Evolutionary conservation across 2,329 filamentous ascomycete genomes (phyloP), one percentile per base, ranked within the genome.

Genomic region (Penicillium sp.): DNA sequence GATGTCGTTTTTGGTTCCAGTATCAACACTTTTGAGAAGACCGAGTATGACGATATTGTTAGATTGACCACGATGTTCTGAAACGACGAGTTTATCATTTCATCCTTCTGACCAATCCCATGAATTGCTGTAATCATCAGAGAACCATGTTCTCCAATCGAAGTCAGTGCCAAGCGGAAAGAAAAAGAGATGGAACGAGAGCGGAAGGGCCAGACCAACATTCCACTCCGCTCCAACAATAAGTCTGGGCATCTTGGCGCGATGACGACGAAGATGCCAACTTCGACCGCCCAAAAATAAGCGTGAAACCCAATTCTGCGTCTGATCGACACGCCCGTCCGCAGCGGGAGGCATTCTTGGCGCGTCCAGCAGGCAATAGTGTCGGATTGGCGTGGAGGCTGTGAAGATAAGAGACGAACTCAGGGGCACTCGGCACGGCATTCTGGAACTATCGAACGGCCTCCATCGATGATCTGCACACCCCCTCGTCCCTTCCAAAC

Each of bases 281-380:
- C 10, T 14, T n/a, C n/a, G n/a, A n/a, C n/a, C n/a, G n/a, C 25
- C 29, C 33, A 47, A 41, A 36, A 36, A 33, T 29, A 39, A 44
- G 36, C 34, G 40, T 44, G 39, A 38, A 48, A 26, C 13, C 29
- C 27, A 26, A 28, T 18, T 11, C 13, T 33, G 26, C 18, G 28
- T n/a, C 30, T 25, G 41, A 47, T 47, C 40, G 41, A 38, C 48
- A 37, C 13, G 33, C 30, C n/a, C n/a, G n/a, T n/a, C n/a, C n/a
- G n/a, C n/a, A n/a, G 27, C 25, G 35, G 11, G 26, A 30, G 23
- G 6, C 13, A 25, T 13, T 35, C 51, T 52, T 52, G 51, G 47
- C 49, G 26, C 16, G 18, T 29, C 33, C 25, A 21, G 26, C 13
- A 21, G n/a, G 37, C 47, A 49, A 51, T 49, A 51, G 45, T 47